phyloP scores from a whole-genome alignment of 73 alveolate species.

The Paramecium tetraurelia region DNA sequence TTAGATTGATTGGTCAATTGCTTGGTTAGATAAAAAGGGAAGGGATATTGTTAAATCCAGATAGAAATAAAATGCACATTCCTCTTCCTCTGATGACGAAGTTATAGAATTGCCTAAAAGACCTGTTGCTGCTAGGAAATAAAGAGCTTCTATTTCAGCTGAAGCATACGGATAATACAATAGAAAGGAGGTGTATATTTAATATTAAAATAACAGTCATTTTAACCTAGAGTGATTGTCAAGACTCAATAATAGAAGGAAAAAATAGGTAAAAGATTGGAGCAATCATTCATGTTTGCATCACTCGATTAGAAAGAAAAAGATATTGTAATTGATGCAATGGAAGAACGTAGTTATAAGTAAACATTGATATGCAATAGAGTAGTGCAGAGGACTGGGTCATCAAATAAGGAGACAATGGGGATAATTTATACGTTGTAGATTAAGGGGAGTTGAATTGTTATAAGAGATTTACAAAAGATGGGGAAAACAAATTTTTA shows the following conservation, averaged over 20 bases:
- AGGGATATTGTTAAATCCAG: not conserved
- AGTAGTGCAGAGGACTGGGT: conserved; percentile 76
- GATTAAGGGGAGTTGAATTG: conserved; percentile 90
- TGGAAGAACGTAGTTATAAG: conserved; percentile 82
- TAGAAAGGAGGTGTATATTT: conserved; percentile 70
- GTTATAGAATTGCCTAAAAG: conserved; percentile 42
- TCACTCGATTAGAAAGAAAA: conserved; percentile 87
- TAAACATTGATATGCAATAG: not conserved
- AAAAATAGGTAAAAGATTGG: conserved; percentile 78
- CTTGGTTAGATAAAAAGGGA: conserved; percentile 48
- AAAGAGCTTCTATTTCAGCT: conserved; percentile 88
- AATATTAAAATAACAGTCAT: conserved; percentile 2
- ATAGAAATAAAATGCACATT: not conserved
- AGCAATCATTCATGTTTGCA: conserved; percentile 86
- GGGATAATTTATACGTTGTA: conserved; percentile 94
- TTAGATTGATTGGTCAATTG: conserved; percentile 39
- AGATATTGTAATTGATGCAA: conserved; percentile 86
- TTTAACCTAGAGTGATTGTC: conserved; percentile 82
- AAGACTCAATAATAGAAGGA: conserved; percentile 80
- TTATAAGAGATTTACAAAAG: conserved; percentile 70
- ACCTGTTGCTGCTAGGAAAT: conserved; percentile 47
- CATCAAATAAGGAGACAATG: conserved; percentile 96
- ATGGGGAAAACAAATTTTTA: conserved; percentile 68
- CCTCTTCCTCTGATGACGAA: conserved; percentile 25
- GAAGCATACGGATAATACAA: conserved; percentile 95